These are phyloP conservation scores for Phytophthora colocasiae DNA, from an alignment of 352 stramenopile species.

Conservation along the genomic window DNA sequence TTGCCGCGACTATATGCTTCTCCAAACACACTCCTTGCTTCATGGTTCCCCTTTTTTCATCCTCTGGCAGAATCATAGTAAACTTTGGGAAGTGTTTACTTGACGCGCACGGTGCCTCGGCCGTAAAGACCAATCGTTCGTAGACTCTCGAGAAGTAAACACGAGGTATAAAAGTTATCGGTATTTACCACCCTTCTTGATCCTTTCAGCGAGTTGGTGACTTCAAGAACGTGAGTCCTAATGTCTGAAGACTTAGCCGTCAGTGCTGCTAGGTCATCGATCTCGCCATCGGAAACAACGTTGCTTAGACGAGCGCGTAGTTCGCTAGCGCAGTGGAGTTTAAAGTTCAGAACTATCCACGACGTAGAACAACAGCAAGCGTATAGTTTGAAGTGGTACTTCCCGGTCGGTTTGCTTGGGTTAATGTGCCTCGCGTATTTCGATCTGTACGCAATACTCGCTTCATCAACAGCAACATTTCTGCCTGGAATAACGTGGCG, in stretches of 20 bases:
- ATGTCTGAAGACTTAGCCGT: constrained; percentile 2
- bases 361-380: constrained; percentile 2
- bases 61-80: neutral
- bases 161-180: neutral
- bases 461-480: constrained; percentile 38
- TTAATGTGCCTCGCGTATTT: constrained; percentile 34
- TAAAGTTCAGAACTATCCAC: constrained; percentile 2
- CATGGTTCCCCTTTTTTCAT: constrained; percentile 3
- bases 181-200: constrained; percentile 29
- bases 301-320: neutral
- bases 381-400: constrained; percentile 16
- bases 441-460: constrained; percentile 33
- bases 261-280: neutral
- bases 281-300: neutral
- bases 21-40: constrained; percentile 22
- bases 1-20: constrained; percentile 31
- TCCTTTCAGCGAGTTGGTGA: neutral
- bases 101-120: neutral
- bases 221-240: neutral
- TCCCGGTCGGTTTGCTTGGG: constrained; percentile 18
- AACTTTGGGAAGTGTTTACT: constrained; percentile 32
- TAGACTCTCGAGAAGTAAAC: neutral
- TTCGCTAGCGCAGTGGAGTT: constrained; percentile 7
- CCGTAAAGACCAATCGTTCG: neutral
- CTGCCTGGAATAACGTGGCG: constrained; percentile 26